Evolutionary conservation across 768 basidiomycete species (phyloP).

Genomic region (Aureoboletus auriporus): DNA sequence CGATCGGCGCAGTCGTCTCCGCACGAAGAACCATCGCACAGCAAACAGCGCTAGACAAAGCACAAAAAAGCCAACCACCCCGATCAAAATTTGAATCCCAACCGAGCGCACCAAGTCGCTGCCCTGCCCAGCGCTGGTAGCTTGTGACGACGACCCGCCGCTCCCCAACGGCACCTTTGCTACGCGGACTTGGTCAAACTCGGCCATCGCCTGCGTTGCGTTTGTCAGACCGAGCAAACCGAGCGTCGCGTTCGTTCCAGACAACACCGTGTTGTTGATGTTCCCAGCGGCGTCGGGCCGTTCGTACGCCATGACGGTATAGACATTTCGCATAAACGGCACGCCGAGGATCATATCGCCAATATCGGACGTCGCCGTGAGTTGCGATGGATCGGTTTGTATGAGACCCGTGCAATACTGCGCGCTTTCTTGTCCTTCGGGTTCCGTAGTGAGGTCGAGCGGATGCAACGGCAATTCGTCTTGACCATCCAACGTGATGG

Average conservation of each 20-base stretch:
- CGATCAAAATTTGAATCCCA: slow-evolving; percentile 61
- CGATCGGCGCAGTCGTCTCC: slow-evolving; percentile 32
- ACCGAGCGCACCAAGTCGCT: slow-evolving; percentile 44
- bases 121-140: neutral
- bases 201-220: slow-evolving; percentile 52
- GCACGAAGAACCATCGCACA: slow-evolving; percentile 46
- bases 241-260: slow-evolving; percentile 38
- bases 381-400: slow-evolving; percentile 47
- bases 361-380: slow-evolving; percentile 35
- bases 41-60: slow-evolving; percentile 53
- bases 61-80: slow-evolving; percentile 54
- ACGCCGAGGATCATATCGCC: slow-evolving; percentile 79
- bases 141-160: slow-evolving; percentile 10
- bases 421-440: slow-evolving; percentile 39
- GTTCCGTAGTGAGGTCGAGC: slow-evolving; percentile 61
- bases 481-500: slow-evolving; percentile 59
- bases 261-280: slow-evolving; percentile 33
- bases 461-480: slow-evolving; percentile 63
- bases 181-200: slow-evolving; percentile 70
- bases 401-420: slow-evolving; percentile 62
- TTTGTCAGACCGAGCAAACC: slow-evolving; percentile 66
- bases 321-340: slow-evolving; percentile 71
- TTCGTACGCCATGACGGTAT: slow-evolving; percentile 72
- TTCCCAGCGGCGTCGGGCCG: slow-evolving; percentile 41
- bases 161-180: slow-evolving; percentile 52